Conservation (phyloP, 495 filamentous ascomycete species). For the Penicillium flavigenum region DNA sequence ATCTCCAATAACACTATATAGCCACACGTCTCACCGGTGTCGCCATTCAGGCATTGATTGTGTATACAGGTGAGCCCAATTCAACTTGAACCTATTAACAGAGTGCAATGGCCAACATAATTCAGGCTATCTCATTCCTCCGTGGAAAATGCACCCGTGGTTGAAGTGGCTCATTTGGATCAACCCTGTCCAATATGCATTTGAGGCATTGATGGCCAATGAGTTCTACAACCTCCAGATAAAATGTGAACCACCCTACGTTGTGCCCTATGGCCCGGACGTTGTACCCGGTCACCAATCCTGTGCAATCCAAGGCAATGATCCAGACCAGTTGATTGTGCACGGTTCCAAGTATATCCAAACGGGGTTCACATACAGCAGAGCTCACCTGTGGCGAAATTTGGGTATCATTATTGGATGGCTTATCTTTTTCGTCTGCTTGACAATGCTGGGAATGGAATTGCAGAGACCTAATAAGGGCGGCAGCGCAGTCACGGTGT, state of each 20-base stretch:
- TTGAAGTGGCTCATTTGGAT: constrained; percentile 76
- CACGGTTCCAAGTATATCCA: constrained; percentile 53
- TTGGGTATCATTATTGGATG: constrained; percentile 60
- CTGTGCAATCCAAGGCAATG: constrained; percentile 59
- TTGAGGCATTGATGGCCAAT: constrained; percentile 66
- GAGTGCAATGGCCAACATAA: background rate
- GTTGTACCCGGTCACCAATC: constrained; percentile 55
- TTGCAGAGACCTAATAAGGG: constrained; percentile 69
- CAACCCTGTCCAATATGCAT: constrained; percentile 74
- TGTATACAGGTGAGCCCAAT: constrained; percentile 60
- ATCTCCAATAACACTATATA: constrained; percentile 12
- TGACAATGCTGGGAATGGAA: constrained; percentile 66
- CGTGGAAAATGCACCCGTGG: constrained; percentile 73
- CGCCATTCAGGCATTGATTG: constrained; percentile 60
- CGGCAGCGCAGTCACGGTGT: constrained; percentile 68
- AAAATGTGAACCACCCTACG: constrained; percentile 52
- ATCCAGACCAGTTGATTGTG: constrained; percentile 51
- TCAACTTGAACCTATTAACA: background rate
- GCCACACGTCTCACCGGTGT: constrained; percentile 67
- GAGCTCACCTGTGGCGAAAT: constrained; percentile 62
- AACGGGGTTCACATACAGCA: constrained; percentile 53
- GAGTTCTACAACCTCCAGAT: constrained; percentile 51
- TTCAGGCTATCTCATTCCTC: constrained; percentile 71
- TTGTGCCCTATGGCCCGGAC: constrained; percentile 62
- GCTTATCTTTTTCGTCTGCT: constrained; percentile 51